These are phyloP conservation scores for Dispira parvispora DNA, from an alignment of 192 early-diverging fungal species.

Conservation along the genomic window DNA sequence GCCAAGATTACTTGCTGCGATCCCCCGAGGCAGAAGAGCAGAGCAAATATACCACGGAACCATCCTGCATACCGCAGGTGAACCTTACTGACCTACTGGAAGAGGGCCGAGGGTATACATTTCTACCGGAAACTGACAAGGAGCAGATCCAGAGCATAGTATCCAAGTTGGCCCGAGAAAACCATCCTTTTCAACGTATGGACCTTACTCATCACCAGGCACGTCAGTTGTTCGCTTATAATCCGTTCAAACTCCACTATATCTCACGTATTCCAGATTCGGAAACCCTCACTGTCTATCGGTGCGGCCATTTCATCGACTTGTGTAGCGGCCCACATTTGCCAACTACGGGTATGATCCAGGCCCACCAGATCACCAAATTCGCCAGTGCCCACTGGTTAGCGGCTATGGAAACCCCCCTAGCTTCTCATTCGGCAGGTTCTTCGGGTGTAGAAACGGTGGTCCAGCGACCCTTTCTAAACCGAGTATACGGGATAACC, in stretches of 20 bases:
- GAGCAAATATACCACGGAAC: neutral
- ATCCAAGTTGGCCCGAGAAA: conserved; percentile 29
- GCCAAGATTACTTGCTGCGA: conserved; percentile 16
- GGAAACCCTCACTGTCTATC: conserved; percentile 40
- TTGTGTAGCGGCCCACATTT: conserved; percentile 66
- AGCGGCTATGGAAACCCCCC: conserved; percentile 14
- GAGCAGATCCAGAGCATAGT: conserved; percentile 30
- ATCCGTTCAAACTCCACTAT: conserved; percentile 60
- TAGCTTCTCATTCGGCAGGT: conserved; percentile 1
- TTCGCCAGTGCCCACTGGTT: conserved; percentile 48
- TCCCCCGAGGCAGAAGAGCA: neutral
- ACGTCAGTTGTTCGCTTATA: conserved; percentile 42
- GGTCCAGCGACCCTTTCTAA: conserved; percentile 19
- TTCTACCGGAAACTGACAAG: conserved; percentile 33
- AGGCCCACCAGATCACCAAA: conserved; percentile 31
- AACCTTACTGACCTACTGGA: conserved; percentile 9
- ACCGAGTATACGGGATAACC: conserved; percentile 57
- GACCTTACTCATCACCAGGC: conserved; percentile 40
- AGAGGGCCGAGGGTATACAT: conserved; percentile 21
- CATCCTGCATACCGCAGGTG: neutral
- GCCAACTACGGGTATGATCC: conserved; percentile 41
- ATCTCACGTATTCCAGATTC: conserved; percentile 29
- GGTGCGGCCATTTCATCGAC: conserved; percentile 56
- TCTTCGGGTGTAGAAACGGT: neutral
- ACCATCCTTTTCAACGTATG: conserved; percentile 45